Base-by-base conservation (phyloP, 495 filamentous ascomycete genomes). In the Hypomontagnella submonticulosa region DNA sequence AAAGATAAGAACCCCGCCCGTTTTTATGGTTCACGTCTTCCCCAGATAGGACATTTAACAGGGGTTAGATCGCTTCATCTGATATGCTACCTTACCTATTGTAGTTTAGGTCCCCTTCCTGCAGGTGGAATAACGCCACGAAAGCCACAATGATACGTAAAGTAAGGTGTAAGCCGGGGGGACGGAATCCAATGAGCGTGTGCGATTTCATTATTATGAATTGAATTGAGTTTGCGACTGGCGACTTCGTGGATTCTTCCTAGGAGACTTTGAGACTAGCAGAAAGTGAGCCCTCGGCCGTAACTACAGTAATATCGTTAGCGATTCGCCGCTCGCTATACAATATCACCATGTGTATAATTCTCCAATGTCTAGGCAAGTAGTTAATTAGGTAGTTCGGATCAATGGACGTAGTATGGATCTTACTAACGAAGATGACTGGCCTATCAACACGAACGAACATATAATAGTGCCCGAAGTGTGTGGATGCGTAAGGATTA, bases 121-220 rank as follows among this genome's bases (percentile, higher is more conserved):
- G 55, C 47, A 36, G 38, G 27, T 47, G 37, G 23, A 19, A 13
- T 51, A 61, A 40, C 34, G 20, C 18, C 33, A 38, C 36, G 32
- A 57, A 51, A 48, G 61, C 54, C 54, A 58, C 61, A 36, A 23
- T 47, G 44, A 40, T 32, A 40, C 64, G 33, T 23, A 20, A 51
- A 51, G 16, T 32, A 27, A 27, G 23, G 23, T 27, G 6, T 27
- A 27, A 27, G 23, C 23, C 23, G 23, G 23, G 38, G 27, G 47
- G 38, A 2, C 32, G 58, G 58, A 50, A 67, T 58, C 58, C 58
- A 67, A 67, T 67, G 36, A 63, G 9, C 33, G 38, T 12, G n/a
- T 19, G 16, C 27, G n/a, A 54, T 47, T 55, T 59, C 38, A 40
- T 46, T 34, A 60, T 61, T 40, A 27, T 27, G 15, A 51, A 49